Percentiles rank a stretch among this genome's conserved stretches.
phyloP scores from a whole-genome alignment of 148 eudicot genomes.

The Diospyros kaki region DNA sequence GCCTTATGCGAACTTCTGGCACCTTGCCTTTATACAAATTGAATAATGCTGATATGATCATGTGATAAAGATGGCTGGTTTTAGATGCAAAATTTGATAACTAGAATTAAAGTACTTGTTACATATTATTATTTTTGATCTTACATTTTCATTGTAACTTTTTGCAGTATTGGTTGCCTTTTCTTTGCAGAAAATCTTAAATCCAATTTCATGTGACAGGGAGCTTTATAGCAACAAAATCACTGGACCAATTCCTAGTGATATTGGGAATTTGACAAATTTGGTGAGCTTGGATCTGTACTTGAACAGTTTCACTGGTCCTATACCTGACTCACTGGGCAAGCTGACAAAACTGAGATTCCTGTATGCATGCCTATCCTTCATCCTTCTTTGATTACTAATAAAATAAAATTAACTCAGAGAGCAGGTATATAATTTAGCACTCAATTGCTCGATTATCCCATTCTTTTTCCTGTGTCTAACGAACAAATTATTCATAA shows the following conservation, averaged over 20 bases:
- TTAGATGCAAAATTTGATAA: not conserved
- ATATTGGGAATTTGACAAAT: constrained; percentile 29
- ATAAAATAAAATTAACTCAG: too few species aligned
- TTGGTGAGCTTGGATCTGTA: constrained; percentile 38
- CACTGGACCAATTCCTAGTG: constrained; percentile 26
- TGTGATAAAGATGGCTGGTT: not conserved
- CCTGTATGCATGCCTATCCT: constrained; percentile 22
- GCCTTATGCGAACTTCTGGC: not conserved
- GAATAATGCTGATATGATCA: not conserved
- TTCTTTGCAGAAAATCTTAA: not conserved
- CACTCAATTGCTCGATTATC: too few species aligned
- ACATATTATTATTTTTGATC: not conserved
- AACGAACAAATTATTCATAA: too few species aligned
- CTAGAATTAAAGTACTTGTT: not conserved
- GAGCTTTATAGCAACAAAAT: constrained; percentile 32
- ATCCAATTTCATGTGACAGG: constrained; percentile 21
- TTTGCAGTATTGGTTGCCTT: too few species aligned
- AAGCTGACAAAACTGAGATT: constrained; percentile 22
- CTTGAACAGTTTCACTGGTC: constrained; percentile 28
- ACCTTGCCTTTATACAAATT: too few species aligned
- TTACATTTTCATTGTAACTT: not conserved
- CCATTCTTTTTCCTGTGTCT: too few species aligned
- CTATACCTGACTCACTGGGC: constrained; percentile 30
- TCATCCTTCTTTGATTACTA: constrained; percentile 7
- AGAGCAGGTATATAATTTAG: too few species aligned